Conservation (phyloP, 2,329 filamentous ascomycete species). For the Xylariaceae sp. region DNA sequence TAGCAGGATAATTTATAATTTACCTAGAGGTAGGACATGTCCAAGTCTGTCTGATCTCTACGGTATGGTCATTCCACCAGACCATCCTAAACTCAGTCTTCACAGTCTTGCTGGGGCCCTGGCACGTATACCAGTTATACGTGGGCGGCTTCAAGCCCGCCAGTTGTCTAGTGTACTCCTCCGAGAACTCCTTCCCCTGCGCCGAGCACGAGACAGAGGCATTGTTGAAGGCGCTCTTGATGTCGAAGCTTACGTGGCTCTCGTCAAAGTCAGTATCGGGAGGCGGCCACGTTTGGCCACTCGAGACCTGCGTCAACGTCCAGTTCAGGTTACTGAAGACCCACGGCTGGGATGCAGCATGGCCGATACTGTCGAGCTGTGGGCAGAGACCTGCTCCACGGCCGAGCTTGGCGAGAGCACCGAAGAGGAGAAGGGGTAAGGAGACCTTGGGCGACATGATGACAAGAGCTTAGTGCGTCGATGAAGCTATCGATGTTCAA, state of each 20-base stretch:
- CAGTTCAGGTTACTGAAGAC: conserved; percentile 16
- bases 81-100: conserved; percentile 20
- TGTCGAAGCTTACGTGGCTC: conserved; percentile 1
- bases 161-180: conserved; percentile 16
- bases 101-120: background rate
- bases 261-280: conserved; percentile 11
- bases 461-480: background rate
- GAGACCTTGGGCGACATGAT: background rate
- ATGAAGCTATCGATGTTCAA: background rate
- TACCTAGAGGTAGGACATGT: conserved; percentile 15
- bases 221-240: conserved; percentile 10
- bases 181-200: conserved; percentile 14
- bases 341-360: conserved; percentile 7
- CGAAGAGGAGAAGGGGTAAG: background rate
- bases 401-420: background rate
- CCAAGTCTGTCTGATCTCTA: conserved; percentile 16
- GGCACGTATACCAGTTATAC: conserved; percentile 14
- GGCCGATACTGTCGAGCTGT: conserved; percentile 15
- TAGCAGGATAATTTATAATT: background rate
- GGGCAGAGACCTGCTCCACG: conserved; percentile 13
- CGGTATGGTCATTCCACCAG: conserved; percentile 15
- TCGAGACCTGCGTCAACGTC: conserved; percentile 11
- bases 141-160: background rate
- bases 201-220: conserved; percentile 9
- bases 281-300: conserved; percentile 15